phyloP scores from a whole-genome alignment of 352 stramenopile genomes.

The Pythium sukuiense region DNA sequence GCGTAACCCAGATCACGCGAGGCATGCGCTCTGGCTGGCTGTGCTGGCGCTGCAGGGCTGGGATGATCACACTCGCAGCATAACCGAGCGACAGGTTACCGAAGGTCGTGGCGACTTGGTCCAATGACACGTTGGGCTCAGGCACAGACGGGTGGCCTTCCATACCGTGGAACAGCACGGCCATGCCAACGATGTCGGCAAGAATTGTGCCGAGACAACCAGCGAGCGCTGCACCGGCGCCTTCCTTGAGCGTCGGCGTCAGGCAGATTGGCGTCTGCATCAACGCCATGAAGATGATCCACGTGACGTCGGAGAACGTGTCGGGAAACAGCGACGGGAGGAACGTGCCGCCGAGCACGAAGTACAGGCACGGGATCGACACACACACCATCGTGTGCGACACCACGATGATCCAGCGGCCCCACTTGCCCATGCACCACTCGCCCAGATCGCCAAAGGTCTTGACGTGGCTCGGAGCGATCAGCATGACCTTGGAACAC shows the following conservation, averaged over 20 bases:
- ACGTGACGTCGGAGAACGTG: conserved; percentile 15
- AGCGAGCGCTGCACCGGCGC: conserved; percentile 23
- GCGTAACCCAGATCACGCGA: conserved; percentile 29
- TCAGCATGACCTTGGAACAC: conserved; percentile 29
- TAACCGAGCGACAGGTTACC: conserved; percentile 37
- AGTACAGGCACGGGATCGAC: conserved; percentile 24
- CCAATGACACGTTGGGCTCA: conserved; percentile 19
- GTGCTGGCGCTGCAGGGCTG: conserved; percentile 30
- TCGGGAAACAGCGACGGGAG: conserved; percentile 25
- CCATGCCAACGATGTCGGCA: conserved; percentile 25
- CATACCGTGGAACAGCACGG: conserved; percentile 26
- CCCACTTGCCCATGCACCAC: conserved; percentile 23
- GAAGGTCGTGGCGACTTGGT: conserved; percentile 32
- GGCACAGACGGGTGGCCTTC: not conserved
- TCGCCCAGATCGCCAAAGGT: conserved; percentile 35
- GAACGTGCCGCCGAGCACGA: conserved; percentile 30
- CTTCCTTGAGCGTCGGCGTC: conserved; percentile 33
- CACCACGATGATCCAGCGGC: conserved; percentile 25
- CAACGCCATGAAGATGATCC: conserved; percentile 34
- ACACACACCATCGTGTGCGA: conserved; percentile 24
- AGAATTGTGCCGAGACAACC: conserved; percentile 30
- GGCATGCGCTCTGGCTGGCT: conserved; percentile 32
- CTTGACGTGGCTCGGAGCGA: conserved; percentile 22
- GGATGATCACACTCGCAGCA: conserved; percentile 34
- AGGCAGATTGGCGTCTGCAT: conserved; percentile 28